Evolutionary conservation across 495 filamentous ascomycete genomes (phyloP).

Genomic region (Tuber aestivum): DNA sequence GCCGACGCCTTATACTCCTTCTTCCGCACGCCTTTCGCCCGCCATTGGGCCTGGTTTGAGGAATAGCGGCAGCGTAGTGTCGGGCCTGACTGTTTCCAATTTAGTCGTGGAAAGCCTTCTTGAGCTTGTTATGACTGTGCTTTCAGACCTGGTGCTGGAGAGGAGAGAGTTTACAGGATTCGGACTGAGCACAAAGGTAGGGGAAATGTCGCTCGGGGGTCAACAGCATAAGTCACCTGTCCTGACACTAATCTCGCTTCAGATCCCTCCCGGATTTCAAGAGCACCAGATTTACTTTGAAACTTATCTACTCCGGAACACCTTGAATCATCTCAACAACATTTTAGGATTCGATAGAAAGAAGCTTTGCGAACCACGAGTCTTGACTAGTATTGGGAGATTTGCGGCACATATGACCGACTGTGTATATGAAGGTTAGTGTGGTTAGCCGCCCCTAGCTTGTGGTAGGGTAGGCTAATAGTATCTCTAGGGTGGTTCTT

Average conservation of each 20-base stretch:
- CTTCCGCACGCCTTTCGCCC: conserved; percentile 58
- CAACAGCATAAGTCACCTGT: neutral
- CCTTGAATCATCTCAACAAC: conserved; percentile 64
- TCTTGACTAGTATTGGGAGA: conserved; percentile 77
- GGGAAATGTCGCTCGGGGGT: conserved; percentile 31
- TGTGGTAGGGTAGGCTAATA: neutral
- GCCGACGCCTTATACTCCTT: conserved; percentile 51
- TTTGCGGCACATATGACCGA: conserved; percentile 75
- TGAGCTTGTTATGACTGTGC: conserved; percentile 68
- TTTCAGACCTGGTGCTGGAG: conserved; percentile 71
- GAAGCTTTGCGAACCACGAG: conserved; percentile 69
- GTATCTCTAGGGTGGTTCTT: conserved; percentile 54
- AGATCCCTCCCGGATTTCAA: conserved; percentile 74
- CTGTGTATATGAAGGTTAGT: conserved; percentile 87
- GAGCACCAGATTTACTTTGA: conserved; percentile 93
- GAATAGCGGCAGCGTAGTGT: conserved; percentile 45
- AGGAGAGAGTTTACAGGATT: conserved; percentile 89
- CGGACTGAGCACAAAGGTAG: conserved; percentile 67
- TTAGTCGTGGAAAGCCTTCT: conserved; percentile 67
- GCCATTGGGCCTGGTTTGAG: conserved; percentile 45
- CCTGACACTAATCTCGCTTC: conserved; percentile 6
- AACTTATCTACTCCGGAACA: conserved; percentile 74
- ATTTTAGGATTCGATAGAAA: conserved; percentile 64
- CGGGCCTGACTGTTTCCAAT: conserved; percentile 50
- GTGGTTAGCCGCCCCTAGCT: neutral